phyloP scores from a whole-genome alignment of 1,284 basidiomycete genomes.

The Cryptococcus floricola region DNA sequence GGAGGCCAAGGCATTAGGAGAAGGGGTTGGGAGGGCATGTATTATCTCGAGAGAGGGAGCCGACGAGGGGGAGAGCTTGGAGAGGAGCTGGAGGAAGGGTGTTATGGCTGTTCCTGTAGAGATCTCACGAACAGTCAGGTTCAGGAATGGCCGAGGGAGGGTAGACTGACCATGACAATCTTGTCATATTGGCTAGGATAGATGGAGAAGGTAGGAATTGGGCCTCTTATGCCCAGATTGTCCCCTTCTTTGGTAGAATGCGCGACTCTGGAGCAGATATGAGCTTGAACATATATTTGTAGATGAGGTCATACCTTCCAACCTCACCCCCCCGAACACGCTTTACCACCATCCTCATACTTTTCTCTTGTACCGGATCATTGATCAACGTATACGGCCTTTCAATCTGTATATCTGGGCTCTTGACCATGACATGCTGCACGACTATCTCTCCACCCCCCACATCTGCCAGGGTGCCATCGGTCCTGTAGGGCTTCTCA shows the following conservation, averaged over 20 bases:
- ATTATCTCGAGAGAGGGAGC: constrained; percentile 22
- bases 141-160: background rate
- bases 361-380: constrained; percentile 32
- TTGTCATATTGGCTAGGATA: constrained; percentile 32
- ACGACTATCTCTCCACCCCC: constrained; percentile 27
- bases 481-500: constrained; percentile 8
- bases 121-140: constrained; percentile 24
- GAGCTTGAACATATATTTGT: background rate
- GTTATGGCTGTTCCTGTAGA: constrained; percentile 48
- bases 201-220: constrained; percentile 40
- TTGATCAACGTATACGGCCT: constrained; percentile 47
- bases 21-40: constrained; percentile 22
- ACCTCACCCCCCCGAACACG: constrained; percentile 47
- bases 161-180: constrained; percentile 39
- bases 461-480: constrained; percentile 9
- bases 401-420: constrained; percentile 46
- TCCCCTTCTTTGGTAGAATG: constrained; percentile 36
- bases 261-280: constrained; percentile 24
- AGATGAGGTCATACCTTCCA: constrained; percentile 35
- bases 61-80: constrained; percentile 22
- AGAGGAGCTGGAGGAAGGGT: constrained; percentile 47
- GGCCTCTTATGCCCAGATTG: constrained; percentile 41
- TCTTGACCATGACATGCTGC: constrained; percentile 46
- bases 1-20: constrained; percentile 1
- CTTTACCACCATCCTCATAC: constrained; percentile 43